A percentile compares a stretch with the other conserved stretches of the same genome.
Evolutionary conservation across 305 asterid species (phyloP).

Genomic region (Fraxinus platypoda): DNA sequence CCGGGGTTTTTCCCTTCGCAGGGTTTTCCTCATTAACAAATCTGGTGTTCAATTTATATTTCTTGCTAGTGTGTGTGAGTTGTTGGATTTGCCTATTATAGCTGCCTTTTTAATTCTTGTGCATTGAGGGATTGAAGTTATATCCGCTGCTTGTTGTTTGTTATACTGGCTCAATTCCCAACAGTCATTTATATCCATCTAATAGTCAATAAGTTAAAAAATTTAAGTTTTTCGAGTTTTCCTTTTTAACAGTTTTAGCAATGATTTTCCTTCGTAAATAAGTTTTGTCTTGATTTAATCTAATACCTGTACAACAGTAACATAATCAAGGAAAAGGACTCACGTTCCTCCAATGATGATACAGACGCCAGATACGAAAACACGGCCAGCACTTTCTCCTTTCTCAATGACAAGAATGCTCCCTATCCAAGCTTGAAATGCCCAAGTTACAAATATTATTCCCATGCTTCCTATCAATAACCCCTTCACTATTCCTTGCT

Average conservation of each 20-base stretch:
- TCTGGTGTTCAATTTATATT: too few relatives aligned
- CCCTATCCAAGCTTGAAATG: conserved; percentile 59
- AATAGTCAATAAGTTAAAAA: background rate
- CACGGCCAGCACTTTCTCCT: conserved; percentile 55
- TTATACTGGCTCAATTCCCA: too few relatives aligned
- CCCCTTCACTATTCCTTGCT: conserved; percentile 64
- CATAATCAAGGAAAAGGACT: conserved; percentile 20
- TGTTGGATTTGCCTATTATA: too few relatives aligned
- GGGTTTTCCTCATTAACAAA: too few relatives aligned
- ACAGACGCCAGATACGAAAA: conserved; percentile 44
- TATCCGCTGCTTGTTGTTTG: too few relatives aligned
- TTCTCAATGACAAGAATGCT: conserved; percentile 51
- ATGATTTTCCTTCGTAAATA: background rate
- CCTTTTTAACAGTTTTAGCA: background rate
- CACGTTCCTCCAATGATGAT: conserved; percentile 62
- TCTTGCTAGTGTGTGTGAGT: too few relatives aligned
- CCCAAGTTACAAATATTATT: conserved; percentile 55
- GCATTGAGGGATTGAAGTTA: too few relatives aligned
- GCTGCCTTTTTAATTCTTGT: too few relatives aligned
- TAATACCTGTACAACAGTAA: background rate
- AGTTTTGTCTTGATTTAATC: background rate
- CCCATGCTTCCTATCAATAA: conserved; percentile 61
- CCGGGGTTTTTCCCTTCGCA: too few relatives aligned
- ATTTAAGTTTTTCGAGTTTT: background rate
- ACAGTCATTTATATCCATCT: background rate